These are phyloP conservation scores for Aspergillus pseudoglaucus DNA, from an alignment of 2,329 filamentous ascomycete species.

Conservation along the genomic window DNA sequence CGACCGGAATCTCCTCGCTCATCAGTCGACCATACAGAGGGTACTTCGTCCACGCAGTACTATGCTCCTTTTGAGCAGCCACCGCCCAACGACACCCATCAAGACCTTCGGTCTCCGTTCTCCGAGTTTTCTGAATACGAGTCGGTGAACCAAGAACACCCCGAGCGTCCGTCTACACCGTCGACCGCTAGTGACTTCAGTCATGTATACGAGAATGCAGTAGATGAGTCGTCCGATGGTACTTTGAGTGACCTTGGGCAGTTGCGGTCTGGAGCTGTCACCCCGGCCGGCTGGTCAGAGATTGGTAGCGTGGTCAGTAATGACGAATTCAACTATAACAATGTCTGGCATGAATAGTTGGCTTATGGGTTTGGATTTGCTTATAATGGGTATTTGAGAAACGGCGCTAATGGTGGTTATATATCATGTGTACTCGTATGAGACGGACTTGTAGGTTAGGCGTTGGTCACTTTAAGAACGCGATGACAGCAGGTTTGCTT, in stretches of 20 bases:
- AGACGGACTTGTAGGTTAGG: too few species aligned
- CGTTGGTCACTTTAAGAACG: too few species aligned
- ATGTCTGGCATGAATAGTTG: neutral
- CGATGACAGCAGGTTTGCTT: neutral
- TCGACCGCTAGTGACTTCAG: constrained; percentile 33
- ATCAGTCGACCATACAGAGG: constrained; percentile 28
- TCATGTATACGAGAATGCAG: constrained; percentile 28
- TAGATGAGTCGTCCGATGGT: constrained; percentile 30
- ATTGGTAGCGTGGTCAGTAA: constrained; percentile 39
- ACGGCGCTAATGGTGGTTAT: too few species aligned
- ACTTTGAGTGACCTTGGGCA: constrained; percentile 34
- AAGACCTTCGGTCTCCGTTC: constrained; percentile 15
- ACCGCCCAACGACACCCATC: constrained; percentile 12
- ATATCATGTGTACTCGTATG: too few species aligned
- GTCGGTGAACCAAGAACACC: constrained; percentile 3
- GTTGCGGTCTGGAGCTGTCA: constrained; percentile 25
- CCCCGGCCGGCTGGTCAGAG: constrained; percentile 40
- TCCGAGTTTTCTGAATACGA: constrained; percentile 11
- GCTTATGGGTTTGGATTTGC: too few species aligned
- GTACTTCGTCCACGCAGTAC: constrained; percentile 20
- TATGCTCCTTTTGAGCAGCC: constrained; percentile 25
- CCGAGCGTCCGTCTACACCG: constrained; percentile 28
- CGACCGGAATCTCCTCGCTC: constrained; percentile 16
- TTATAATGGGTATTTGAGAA: too few species aligned
- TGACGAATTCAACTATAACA: constrained; percentile 27